phyloP scores from a whole-genome alignment of 2,329 filamentous ascomycete species.

The Aspergillus floridensis region DNA sequence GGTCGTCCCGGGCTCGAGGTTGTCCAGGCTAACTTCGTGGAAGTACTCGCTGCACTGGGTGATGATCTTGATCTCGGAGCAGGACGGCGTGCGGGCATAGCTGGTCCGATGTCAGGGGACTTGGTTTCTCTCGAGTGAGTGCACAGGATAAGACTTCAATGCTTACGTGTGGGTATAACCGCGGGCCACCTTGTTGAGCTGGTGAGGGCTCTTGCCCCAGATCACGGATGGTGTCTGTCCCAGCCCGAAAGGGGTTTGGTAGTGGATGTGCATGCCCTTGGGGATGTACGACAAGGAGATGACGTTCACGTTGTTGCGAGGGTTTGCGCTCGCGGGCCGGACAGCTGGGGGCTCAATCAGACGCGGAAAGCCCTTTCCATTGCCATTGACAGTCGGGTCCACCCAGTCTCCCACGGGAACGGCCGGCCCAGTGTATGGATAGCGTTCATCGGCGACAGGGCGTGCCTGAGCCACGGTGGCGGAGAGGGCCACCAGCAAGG shows the following conservation, averaged over 20 bases:
- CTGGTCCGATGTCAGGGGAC: slow-evolving; percentile 21
- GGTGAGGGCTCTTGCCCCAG: slow-evolving; percentile 41
- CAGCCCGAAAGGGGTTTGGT: slow-evolving; percentile 55
- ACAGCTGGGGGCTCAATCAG: slow-evolving; percentile 53
- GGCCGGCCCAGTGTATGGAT: slow-evolving; percentile 50
- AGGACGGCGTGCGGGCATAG: slow-evolving; percentile 53
- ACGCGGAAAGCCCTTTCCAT: slow-evolving; percentile 53
- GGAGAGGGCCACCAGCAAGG: slow-evolving; percentile 22
- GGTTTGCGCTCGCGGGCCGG: slow-evolving; percentile 42
- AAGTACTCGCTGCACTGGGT: slow-evolving; percentile 54
- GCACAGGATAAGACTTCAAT: background rate
- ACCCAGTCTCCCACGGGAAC: slow-evolving; percentile 54
- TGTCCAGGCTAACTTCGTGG: slow-evolving; percentile 49
- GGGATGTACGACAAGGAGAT: slow-evolving; percentile 51
- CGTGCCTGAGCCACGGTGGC: slow-evolving; percentile 21
- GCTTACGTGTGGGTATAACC: slow-evolving; percentile 45
- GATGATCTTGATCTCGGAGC: slow-evolving; percentile 43
- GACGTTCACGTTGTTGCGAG: slow-evolving; percentile 55
- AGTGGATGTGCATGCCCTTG: slow-evolving; percentile 53
- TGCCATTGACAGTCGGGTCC: slow-evolving; percentile 50
- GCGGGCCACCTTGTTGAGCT: slow-evolving; percentile 36
- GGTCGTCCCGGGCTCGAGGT: slow-evolving; percentile 44
- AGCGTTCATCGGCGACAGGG: slow-evolving; percentile 43
- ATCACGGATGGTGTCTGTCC: slow-evolving; percentile 43
- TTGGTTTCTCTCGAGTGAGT: background rate